These are phyloP conservation scores for Hordeum vulgare DNA, from an alignment of 176 grass and related monocot genomes.

Conservation along the genomic window DNA sequence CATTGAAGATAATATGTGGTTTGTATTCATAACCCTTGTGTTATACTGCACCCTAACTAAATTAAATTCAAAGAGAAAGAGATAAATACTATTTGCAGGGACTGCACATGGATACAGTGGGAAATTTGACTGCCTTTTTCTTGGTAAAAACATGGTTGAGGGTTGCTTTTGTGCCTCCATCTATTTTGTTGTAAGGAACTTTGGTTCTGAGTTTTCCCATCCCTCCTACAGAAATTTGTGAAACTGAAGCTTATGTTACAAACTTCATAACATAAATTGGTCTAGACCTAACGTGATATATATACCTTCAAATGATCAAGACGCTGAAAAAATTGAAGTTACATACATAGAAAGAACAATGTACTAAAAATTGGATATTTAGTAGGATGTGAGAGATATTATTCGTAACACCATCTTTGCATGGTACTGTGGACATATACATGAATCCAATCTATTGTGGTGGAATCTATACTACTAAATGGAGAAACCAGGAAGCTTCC, in stretches of 20 bases:
- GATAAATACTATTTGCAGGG: not conserved
- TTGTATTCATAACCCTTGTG: not conserved
- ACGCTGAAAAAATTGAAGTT: not conserved
- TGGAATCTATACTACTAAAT: no score
- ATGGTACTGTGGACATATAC: no score
- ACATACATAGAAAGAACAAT: not conserved
- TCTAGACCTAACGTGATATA: no score
- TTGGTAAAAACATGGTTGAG: not conserved
- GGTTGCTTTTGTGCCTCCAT: not conserved
- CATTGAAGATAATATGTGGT: not conserved
- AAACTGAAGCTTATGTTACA: not conserved
- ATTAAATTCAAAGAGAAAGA: not conserved
- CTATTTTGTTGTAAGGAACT: not conserved
- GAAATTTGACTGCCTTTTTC: not conserved
- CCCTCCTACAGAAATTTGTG: not conserved
- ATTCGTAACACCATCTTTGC: no score
- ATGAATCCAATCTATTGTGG: no score
- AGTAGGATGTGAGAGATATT: not conserved
- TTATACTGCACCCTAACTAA: not conserved
- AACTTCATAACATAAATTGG: not conserved
- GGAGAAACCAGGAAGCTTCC: no score
- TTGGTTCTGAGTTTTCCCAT: not conserved
- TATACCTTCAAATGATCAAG: not conserved
- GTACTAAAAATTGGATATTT: not conserved
- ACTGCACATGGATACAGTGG: not conserved